Percentiles rank a stretch among this genome's conserved stretches.
These are phyloP conservation scores for Steccherinum ochraceum DNA, from an alignment of 768 basidiomycete species.

Conservation along the genomic window DNA sequence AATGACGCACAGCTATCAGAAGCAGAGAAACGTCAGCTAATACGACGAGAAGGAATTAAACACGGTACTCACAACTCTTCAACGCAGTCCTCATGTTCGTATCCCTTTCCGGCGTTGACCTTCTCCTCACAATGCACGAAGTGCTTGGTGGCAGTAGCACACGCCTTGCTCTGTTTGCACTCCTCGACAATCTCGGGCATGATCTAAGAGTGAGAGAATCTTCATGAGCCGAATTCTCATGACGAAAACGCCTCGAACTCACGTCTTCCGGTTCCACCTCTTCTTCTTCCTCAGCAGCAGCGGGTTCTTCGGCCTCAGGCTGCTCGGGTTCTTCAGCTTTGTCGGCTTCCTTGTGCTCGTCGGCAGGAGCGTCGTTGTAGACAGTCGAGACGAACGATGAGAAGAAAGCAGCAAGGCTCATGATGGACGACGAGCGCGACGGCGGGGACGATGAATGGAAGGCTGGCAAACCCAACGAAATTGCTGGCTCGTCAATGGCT, in stretches of 20 bases:
- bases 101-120: slow-evolving; percentile 74
- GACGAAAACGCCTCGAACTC: slow-evolving; percentile 25
- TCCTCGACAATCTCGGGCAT: slow-evolving; percentile 72
- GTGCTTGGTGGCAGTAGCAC: slow-evolving; percentile 67
- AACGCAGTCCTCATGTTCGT: slow-evolving; percentile 88
- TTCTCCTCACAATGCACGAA: slow-evolving; percentile 91
- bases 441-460: neutral
- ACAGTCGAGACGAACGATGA: slow-evolving; percentile 35
- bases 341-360: slow-evolving; percentile 27
- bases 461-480: neutral
- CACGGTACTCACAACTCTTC: slow-evolving; percentile 59
- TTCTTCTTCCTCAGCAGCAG: slow-evolving; percentile 34
- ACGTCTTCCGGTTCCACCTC: slow-evolving; percentile 78
- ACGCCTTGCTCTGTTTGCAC: slow-evolving; percentile 61
- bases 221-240: neutral
- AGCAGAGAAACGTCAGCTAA: slow-evolving; percentile 4
- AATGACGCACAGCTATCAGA: slow-evolving; percentile 19
- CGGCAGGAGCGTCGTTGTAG: slow-evolving; percentile 35
- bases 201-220: slow-evolving; percentile 31
- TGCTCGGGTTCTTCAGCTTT: slow-evolving; percentile 26
- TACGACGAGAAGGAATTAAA: neutral
- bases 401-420: slow-evolving; percentile 39
- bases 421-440: slow-evolving; percentile 10
- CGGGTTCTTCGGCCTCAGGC: slow-evolving; percentile 32
- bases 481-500: neutral